Evolutionary conservation across 257 asterid species (phyloP).

Genomic region (Linderniella brevidens): DNA sequence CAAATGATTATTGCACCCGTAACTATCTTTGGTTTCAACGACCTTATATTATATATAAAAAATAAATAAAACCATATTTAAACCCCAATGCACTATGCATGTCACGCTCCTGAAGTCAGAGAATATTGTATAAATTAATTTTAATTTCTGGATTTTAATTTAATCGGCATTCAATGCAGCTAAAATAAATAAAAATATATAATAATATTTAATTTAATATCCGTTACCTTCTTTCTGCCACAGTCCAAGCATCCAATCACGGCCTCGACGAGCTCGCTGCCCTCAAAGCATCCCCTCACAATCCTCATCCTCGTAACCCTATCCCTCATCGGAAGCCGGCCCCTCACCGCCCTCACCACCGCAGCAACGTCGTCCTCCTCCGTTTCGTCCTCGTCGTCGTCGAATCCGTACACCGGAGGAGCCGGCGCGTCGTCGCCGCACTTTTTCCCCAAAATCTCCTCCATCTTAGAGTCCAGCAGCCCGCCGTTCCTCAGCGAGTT

Average conservation of each 20-base stretch:
- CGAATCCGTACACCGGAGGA: constrained; percentile 70
- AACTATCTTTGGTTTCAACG: not conserved
- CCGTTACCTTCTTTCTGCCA: constrained; percentile 52
- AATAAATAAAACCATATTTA: too few relatives aligned
- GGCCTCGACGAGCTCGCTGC: constrained; percentile 67
- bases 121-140: too few relatives aligned
- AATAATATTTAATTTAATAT: not conserved
- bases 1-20: not conserved
- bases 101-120: too few relatives aligned
- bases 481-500: constrained; percentile 79
- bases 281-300: constrained; percentile 74
- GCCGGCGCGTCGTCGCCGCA: constrained; percentile 80
- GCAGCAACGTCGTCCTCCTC: constrained; percentile 44
- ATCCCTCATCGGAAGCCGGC: constrained; percentile 74
- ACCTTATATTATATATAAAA: too few relatives aligned
- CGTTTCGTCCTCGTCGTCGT: constrained; percentile 36
- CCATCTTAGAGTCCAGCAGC: constrained; percentile 52
- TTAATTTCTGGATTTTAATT: too few relatives aligned
- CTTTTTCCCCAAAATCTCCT: constrained; percentile 50
- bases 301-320: constrained; percentile 74
- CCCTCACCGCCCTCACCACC: constrained; percentile 49
- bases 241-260: constrained; percentile 61
- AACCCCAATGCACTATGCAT: too few relatives aligned
- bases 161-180: not conserved
- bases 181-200: not conserved